Conservation (phyloP, 2,329 filamentous ascomycete species). For the Hypoxylon sp. region DNA sequence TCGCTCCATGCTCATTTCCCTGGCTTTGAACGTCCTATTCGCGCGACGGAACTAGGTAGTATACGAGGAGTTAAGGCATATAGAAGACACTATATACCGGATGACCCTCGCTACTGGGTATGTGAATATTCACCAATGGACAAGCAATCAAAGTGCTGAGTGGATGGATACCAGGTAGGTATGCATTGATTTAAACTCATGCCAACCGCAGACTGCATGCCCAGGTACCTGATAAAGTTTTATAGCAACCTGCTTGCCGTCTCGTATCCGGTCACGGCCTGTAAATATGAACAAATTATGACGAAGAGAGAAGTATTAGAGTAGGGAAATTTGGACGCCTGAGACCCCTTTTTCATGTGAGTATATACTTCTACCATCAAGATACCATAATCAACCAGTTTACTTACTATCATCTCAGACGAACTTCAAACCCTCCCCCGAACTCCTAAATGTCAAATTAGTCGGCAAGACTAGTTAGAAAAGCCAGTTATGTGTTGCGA, state of each 20-base stretch:
- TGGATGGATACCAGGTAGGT: no score
- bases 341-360: neutral
- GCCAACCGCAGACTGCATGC: slow-evolving; percentile 16
- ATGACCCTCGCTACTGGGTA: neutral
- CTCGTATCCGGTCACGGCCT: slow-evolving; percentile 31
- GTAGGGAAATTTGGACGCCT: neutral
- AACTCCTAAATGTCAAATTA: neutral
- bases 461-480: neutral
- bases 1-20: no score
- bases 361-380: neutral
- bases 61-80: neutral
- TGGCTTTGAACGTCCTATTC: neutral
- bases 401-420: neutral
- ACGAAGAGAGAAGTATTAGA: neutral
- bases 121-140: neutral
- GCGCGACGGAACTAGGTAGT: neutral
- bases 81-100: neutral
- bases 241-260: slow-evolving; percentile 16
- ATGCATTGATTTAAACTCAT: slow-evolving; percentile 16
- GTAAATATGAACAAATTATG: slow-evolving; percentile 2
- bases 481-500: neutral
- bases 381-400: neutral
- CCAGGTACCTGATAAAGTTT: slow-evolving; percentile 26
- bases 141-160: neutral
- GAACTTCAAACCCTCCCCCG: neutral